Percentiles rank a stretch among this genome's conserved stretches.
phyloP scores from a whole-genome alignment of 352 stramenopile genomes.

The Phytophthora meadii region DNA sequence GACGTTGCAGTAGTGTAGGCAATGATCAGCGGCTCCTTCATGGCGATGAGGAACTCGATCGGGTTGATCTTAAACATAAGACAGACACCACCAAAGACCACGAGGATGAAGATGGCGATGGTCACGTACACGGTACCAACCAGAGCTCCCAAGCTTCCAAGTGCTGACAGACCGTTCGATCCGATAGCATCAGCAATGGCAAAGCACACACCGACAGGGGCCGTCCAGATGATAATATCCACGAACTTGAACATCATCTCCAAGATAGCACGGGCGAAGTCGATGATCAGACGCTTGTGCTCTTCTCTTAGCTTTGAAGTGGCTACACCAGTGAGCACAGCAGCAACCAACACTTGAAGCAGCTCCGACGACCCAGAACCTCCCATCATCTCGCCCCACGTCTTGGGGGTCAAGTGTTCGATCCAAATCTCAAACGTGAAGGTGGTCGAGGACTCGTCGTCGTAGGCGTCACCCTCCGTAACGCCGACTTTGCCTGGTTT shows the following conservation, averaged over 20 bases:
- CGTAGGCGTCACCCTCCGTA: conserved; percentile 42
- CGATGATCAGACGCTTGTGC: conserved; percentile 53
- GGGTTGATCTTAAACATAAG: conserved; percentile 56
- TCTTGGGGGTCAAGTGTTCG: conserved; percentile 70
- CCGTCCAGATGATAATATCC: conserved; percentile 71
- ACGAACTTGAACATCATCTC: conserved; percentile 80
- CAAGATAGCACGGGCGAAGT: conserved; percentile 50
- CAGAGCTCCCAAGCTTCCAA: conserved; percentile 47
- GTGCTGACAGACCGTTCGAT: conserved; percentile 52
- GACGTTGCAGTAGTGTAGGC: conserved; percentile 71
- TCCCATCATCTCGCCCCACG: conserved; percentile 75
- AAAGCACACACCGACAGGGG: conserved; percentile 65
- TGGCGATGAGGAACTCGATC: conserved; percentile 51
- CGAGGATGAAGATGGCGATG: conserved; percentile 55
- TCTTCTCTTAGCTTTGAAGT: conserved; percentile 41
- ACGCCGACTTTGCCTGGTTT: conserved; percentile 56
- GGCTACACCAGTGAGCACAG: conserved; percentile 50
- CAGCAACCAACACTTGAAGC: conserved; percentile 59
- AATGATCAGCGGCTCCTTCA: conserved; percentile 62
- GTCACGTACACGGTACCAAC: conserved; percentile 58
- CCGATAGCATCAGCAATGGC: conserved; percentile 58
- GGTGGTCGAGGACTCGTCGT: conserved; percentile 16
- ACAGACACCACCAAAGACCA: conserved; percentile 55
- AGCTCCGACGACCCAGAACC: conserved; percentile 60
- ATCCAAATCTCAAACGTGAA: conserved; percentile 68